Evolutionary conservation across 2,329 filamentous ascomycete species (phyloP).

Genomic region (Sporothrix euskadiensis): DNA sequence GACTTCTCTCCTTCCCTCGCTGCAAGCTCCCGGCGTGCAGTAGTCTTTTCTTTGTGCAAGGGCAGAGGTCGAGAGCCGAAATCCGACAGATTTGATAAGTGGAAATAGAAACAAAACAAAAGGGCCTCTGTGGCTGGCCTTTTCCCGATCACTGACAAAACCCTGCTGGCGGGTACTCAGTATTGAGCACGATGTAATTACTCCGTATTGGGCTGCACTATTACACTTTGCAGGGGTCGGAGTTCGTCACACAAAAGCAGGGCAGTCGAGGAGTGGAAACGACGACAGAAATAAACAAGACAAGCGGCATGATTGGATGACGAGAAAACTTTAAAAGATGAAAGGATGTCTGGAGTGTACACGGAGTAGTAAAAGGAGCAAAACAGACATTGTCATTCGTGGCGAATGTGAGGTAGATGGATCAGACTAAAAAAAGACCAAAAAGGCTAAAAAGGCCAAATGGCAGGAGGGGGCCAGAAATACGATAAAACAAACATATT

Average conservation of each 20-base stretch:
- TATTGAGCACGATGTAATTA: too few species aligned
- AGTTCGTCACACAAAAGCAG: conserved; percentile 7
- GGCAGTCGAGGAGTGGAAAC: neutral
- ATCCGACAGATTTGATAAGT: neutral
- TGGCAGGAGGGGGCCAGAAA: neutral
- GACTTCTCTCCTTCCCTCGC: neutral
- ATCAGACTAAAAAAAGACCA: neutral
- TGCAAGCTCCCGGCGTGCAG: neutral
- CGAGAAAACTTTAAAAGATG: neutral
- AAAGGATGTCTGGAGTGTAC: neutral
- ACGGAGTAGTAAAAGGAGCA: neutral
- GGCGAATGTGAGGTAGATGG: conserved; percentile 10
- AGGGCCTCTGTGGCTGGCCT: neutral
- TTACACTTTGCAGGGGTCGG: neutral
- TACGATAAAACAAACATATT: neutral
- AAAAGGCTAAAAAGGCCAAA: neutral
- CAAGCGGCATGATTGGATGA: neutral
- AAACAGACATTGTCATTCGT: neutral
- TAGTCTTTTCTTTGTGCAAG: conserved; percentile 12
- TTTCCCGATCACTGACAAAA: neutral
- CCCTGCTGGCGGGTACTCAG: neutral
- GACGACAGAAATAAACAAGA: neutral
- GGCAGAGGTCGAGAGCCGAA: neutral
- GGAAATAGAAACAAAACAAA: neutral
- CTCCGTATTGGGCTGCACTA: too few species aligned